These are phyloP conservation scores for Quercus tomentella DNA, from an alignment of 331 rosid genomes.

Conservation along the genomic window DNA sequence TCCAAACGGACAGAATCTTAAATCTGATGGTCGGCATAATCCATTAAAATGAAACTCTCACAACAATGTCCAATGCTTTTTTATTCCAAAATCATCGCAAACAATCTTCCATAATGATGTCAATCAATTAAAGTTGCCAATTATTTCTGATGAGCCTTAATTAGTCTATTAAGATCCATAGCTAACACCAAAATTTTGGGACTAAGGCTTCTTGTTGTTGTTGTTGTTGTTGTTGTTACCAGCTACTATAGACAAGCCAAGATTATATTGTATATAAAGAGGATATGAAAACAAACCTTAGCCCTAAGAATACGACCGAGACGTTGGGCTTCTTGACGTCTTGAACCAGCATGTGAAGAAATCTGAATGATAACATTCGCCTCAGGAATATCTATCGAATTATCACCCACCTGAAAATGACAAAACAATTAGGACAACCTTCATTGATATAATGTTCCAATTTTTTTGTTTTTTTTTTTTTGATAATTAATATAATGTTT, in stretches of 20 bases:
- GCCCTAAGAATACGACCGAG: conserved; percentile 99
- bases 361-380: conserved; percentile 97
- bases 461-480: not conserved
- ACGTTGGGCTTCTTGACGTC: conserved; percentile 98
- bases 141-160: not conserved
- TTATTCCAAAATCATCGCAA: not conserved
- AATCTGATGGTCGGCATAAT: conserved; percentile 4
- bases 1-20: conserved; percentile 24
- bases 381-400: conserved; percentile 93
- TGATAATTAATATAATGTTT: not conserved
- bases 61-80: not conserved
- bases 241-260: not conserved
- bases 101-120: not conserved
- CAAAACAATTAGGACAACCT: not conserved
- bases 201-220: no score
- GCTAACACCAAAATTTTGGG: no score
- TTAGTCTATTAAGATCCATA: no score
- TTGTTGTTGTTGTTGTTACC: not conserved
- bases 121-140: not conserved
- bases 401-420: conserved; percentile 86
- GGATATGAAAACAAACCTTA: conserved; percentile 51
- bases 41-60: not conserved
- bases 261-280: not conserved
- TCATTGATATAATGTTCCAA: not conserved
- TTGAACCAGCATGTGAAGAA: conserved; percentile 97